Percentiles rank a stretch among this genome's conserved stretches.
Evolutionary conservation across 148 eudicot species (phyloP).

Genomic region (Cornus suecica): DNA sequence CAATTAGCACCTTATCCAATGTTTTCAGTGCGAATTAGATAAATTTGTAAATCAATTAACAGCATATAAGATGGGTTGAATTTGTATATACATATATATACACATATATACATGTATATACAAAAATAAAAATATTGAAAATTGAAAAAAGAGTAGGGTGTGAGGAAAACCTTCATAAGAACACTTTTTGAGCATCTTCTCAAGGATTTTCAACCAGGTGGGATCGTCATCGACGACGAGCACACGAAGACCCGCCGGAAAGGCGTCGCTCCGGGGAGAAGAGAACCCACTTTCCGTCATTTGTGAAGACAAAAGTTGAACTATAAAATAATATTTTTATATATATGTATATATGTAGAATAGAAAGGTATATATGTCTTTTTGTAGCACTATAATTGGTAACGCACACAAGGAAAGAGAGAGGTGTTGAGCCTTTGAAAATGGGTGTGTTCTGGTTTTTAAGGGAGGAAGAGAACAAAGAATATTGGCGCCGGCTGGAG

Average conservation of each 20-base stretch:
- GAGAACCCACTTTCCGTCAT: constrained; percentile 68
- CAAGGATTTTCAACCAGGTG: constrained; percentile 83
- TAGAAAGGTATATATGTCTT: background rate
- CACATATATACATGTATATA: too few relatives aligned
- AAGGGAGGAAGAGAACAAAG: constrained; percentile 32
- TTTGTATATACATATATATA: too few relatives aligned
- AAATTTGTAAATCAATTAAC: too few relatives aligned
- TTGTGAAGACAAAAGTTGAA: constrained; percentile 1
- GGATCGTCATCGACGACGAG: constrained; percentile 95
- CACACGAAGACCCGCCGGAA: constrained; percentile 84
- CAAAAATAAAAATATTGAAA: background rate
- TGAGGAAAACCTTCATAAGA: constrained; percentile 64
- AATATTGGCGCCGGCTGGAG: constrained; percentile 56
- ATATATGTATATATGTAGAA: too few relatives aligned
- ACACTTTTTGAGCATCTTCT: constrained; percentile 96
- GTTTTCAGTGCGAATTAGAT: background rate
- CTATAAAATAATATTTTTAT: too few relatives aligned
- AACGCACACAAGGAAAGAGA: constrained; percentile 13
- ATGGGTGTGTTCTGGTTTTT: constrained; percentile 4
- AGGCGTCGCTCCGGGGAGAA: constrained; percentile 54
- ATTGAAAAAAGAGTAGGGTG: background rate
- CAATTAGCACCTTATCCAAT: background rate
- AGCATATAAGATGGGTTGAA: background rate
- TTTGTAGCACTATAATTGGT: background rate
- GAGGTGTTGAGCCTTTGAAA: constrained; percentile 5